Evolutionary conservation across 148 eudicot species (phyloP), one percentile per base, ranked within the genome.

Genomic region (Rheum nobile): DNA sequence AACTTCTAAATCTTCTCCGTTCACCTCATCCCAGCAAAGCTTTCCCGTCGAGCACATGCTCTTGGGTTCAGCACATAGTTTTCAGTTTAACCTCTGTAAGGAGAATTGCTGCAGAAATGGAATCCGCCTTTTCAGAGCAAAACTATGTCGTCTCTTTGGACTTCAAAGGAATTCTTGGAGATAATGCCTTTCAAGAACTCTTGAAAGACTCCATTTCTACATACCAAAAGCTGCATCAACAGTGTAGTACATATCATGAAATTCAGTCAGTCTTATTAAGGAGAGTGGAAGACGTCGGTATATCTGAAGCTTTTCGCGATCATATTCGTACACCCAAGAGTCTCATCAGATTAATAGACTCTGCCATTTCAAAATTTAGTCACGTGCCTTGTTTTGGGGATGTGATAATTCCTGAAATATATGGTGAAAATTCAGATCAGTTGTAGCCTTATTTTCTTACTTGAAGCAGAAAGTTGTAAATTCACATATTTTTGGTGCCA

Each of bases 131-230:
- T 71, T 38, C 80, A 31, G 74, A 76, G 39, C 83, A 80, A 76
- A 76, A 79, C 42, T 38, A 77, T 43, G 81, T 82, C 48, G 72
- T 68, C 79, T 72, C 82, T 71, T 77, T 79, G 70, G 79, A 79
- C 76, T 79, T 87, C 50, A 77, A 48, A 72, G 80, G 74, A 61
- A 68, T 21, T 72, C 19, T 83, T 26, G 75, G 75, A 39, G 91
- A 95, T 72, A 82, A 88, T 26, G 61, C 85, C 16, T 91, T 92
- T 71, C 55, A 50, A 50, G 83, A 88, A 39, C 61, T 95, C 59
- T 85, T 81, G 75, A 48, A 43, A 29, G 72, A 54, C 65, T 61
- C 90, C 46, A 77, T 74, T 35, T 82, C 50, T 78, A 85, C 89
- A 57, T 86, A 87, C 79, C 54, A 34, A 50, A 82, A 74, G 69